Evolutionary conservation across 2,329 filamentous ascomycete species (phyloP), one percentile per base, ranked within the genome.

Genomic region (Ophiostoma perfectum): DNA sequence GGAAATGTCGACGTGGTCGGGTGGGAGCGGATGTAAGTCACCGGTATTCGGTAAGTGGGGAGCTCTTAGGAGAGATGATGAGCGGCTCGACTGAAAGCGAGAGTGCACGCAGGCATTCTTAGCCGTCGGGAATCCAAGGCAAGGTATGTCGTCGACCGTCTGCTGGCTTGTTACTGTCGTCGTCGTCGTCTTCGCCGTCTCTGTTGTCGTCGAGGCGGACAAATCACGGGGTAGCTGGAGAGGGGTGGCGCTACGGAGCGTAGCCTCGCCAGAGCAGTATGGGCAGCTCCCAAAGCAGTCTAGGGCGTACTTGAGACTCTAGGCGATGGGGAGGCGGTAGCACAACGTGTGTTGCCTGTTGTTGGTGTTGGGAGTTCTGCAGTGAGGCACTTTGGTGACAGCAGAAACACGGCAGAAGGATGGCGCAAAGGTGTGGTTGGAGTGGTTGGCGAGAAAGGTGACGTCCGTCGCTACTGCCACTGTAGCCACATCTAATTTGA

Each of bases 191-290:
- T 14, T 42, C 63, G 12, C 8, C 18, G 41, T 27, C 41, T n/a
- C 42, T 18, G 39, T 42, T 6, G 63, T 64, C 18, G 63, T 64
- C 63, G 42, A 63, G n/a, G 45, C 27, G 58, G 58, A 62, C 58
- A 39, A 62, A 62, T 62, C 58, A 62, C 58, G 36, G 36, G 58
- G 58, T 39, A 62, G 58, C 58, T 41, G 27, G 60, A 63, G 60
- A 63, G 60, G 60, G 60, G 60, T 60, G 55, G 49, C 60, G 60
- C 38, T 63, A 18, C 38, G 60, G 60, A 63, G 45, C 45, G 39
- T 49, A 64, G 47, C 36, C 44, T 41, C 44, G 47, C 47, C 58
- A 49, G n/a, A 58, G 47, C 27, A 44, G 55, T 16, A 16, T 27
- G 55, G 9, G 6, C n/a, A 16, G 7, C 38, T 42, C 16, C 60